Conservation (phyloP, 768 basidiomycete genomes). For the Tricholoma saponaceum region DNA sequence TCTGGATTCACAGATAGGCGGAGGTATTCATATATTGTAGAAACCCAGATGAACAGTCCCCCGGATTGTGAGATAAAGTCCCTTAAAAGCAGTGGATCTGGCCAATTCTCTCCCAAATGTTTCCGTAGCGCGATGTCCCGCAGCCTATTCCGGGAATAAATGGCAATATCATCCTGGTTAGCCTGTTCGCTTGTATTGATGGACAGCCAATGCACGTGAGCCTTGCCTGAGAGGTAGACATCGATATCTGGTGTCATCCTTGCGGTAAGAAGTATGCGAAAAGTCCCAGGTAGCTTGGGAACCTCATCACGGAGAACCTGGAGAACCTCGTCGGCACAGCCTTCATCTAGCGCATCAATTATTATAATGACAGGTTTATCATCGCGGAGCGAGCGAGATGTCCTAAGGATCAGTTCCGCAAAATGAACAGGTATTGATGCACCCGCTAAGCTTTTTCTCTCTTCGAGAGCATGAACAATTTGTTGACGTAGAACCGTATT, state of each 20-base stretch:
- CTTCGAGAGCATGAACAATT: constrained; percentile 8
- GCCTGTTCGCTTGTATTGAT: constrained; percentile 10
- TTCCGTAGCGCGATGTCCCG: constrained; percentile 5
- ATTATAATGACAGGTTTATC: constrained; percentile 9
- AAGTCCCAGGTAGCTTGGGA: constrained; percentile 10
- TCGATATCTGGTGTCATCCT: constrained; percentile 10
- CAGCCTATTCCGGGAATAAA: constrained; percentile 11
- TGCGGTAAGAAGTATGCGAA: constrained; percentile 19
- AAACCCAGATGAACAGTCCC: constrained; percentile 20
- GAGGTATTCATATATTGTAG: constrained; percentile 14
- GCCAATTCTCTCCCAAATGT: constrained; percentile 2
- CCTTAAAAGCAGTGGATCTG: not conserved
- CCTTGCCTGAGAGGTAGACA: not conserved
- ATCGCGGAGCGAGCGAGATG: not conserved
- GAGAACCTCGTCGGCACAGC: constrained; percentile 11
- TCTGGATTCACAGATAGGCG: constrained; percentile 4
- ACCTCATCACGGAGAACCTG: constrained; percentile 13
- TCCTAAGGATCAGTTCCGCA: constrained; percentile 10
- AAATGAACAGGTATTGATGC: constrained; percentile 12
- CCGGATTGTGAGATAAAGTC: constrained; percentile 9
- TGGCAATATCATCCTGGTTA: constrained; percentile 14
- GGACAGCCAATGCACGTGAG: constrained; percentile 1
- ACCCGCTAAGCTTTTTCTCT: constrained; percentile 7
- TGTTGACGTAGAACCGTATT: constrained; percentile 7
- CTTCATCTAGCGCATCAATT: constrained; percentile 22